Conservation (phyloP, 129 eudicot species). For the Flaveria robusta region DNA sequence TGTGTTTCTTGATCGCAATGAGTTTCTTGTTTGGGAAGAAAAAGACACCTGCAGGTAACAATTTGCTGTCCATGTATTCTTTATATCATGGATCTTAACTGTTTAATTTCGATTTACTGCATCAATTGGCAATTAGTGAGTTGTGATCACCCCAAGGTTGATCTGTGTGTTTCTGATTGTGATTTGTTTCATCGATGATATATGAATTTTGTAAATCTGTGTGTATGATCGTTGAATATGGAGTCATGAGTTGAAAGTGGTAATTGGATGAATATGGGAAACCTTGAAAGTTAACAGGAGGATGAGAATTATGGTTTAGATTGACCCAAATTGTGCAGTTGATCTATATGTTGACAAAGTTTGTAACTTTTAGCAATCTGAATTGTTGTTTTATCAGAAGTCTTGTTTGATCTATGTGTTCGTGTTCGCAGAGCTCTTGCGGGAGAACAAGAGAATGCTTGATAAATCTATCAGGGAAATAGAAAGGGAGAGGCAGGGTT, state of each 20-base stretch:
- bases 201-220: background rate
- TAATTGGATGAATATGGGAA: background rate
- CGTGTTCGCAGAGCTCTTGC: constrained; percentile 66
- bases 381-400: background rate
- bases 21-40: constrained; percentile 48
- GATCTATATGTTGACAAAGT: background rate
- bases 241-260: background rate
- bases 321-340: background rate
- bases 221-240: constrained; percentile 5
- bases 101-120: constrained; percentile 1
- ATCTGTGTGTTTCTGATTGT: constrained; percentile 10
- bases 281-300: background rate
- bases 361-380: background rate
- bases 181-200: constrained; percentile 19
- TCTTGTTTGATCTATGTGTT: background rate
- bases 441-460: constrained; percentile 96
- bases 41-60: constrained; percentile 45
- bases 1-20: constrained; percentile 29
- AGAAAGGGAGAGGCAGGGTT: constrained; percentile 90
- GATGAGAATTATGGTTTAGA: background rate
- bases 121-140: background rate
- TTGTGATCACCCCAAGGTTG: background rate
- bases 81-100: background rate
- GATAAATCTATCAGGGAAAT: constrained; percentile 92
- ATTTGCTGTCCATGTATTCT: constrained; percentile 1